Evolutionary conservation across 805 yeast genomes (phyloP), one percentile per base, ranked within the genome.

Genomic region (Ascoidea rubescens): DNA sequence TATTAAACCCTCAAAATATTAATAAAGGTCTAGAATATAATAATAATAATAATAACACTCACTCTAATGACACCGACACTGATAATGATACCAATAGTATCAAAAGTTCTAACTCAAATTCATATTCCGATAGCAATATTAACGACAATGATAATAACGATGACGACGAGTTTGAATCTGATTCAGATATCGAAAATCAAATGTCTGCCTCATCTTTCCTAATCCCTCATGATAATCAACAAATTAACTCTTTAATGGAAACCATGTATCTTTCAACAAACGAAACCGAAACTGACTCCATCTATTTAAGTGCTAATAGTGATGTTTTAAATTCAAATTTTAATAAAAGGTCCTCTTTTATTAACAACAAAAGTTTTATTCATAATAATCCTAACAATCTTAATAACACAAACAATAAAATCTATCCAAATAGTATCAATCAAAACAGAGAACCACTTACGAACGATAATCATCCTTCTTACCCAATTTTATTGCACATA

Each of bases 1-100:
- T 73, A 5, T 56, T 74, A 5, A 69, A 70, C 31, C 80, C 81
- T 0, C 62, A 62, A 5, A 62, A 69, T 0, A 51, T 57, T 31
- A 57, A 62, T 7, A 64, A 64, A 4, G 58, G 55, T 31, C 31
- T 45, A 42, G 21, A 42, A 5, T 7, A 8, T 12, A 48, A 14
- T 7, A 17, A 7, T 28, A 16, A 48, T 14, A 30, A 8, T 48
- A 14, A 14, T 33, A 14, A 6, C 46, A 33, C 1, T 14, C 31
- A 12, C 8, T 7, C 42, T 37, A 31, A 50, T 21, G 59, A 64
- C 49, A 21, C 6, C 8, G 44, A 12, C 8, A 16, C 42, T 37
- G 32, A 50, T 21, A 60, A 64, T 50, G 57, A 64, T 7, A 67
- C 67, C 2, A 63, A 62, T 45, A 56, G 53, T 31, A 55, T 56